These are phyloP conservation scores for Solanum hybrid DNA, from an alignment of 305 asterid species.

Conservation along the genomic window DNA sequence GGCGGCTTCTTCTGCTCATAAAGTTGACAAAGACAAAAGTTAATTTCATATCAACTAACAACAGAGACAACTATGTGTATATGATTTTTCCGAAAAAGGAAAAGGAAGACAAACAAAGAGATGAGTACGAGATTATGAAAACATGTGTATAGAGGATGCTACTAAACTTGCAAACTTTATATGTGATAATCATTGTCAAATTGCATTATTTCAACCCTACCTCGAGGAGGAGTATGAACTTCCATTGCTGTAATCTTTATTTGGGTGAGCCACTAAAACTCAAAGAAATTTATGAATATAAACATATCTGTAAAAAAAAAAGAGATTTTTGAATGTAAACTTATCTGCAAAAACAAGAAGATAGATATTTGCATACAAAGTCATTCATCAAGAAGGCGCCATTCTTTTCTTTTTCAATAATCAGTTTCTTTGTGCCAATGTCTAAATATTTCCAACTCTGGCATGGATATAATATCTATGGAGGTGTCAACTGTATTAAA, in stretches of 20 bases:
- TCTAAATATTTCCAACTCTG: no score
- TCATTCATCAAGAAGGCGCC: no score
- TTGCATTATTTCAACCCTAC: not conserved
- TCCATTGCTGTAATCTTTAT: not conserved
- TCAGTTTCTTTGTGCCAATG: no score
- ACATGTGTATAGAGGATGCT: no score
- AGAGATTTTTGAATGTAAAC: not conserved
- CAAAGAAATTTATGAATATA: not conserved
- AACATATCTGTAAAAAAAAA: not conserved
- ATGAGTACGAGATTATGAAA: no score
- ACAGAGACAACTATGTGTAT: not conserved
- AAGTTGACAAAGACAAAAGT: conserved; percentile 21
- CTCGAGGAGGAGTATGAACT: not conserved
- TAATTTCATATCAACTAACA: not conserved
- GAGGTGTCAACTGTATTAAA: no score
- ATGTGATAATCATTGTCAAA: not conserved
- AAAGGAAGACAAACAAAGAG: not conserved
- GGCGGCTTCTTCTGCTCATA: not conserved
- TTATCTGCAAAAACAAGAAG: no score
- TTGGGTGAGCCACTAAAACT: not conserved
- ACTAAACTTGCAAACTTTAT: not conserved
- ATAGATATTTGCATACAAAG: no score
- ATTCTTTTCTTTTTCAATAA: no score
- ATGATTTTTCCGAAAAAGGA: not conserved
- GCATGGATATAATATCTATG: no score